Base-by-base conservation (phyloP, 495 filamentous ascomycete genomes). In the Mytilinidion resinicola region DNA sequence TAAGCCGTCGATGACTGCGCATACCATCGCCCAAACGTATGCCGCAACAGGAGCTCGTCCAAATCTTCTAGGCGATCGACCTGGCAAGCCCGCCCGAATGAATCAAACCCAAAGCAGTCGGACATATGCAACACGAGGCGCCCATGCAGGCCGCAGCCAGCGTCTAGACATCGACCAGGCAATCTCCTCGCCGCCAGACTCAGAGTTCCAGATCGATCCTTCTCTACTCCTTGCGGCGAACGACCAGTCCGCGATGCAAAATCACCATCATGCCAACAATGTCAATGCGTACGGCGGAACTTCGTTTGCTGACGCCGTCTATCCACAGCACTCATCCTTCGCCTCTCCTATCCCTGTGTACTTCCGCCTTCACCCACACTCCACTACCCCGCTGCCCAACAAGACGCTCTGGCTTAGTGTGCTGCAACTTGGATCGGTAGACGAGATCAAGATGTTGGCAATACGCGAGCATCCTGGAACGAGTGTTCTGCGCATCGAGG, bases 121-220 rank as follows among this genome's bases (percentile, higher is more conserved):
- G 2, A 42, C 11, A 17, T 14, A 12, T 12, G 12, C 11, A 25
- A 21, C 46, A 2, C 46, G 25, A 14, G 12, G 37, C 9, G 19
- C 20, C 6, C 21, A 37, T 14, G 25, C 20, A 38, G 33, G 11
- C 34, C 14, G 37, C 6, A 53, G 17, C 10, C 25, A 39, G 9
- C 51, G 17, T 9, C 38, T 53, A 43, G 20, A n/a, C 14, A 21
- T n/a, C 6, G 30, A 36, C 15, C 51, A 37, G 10, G 25, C 25
- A 41, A 15, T 35, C 9, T 39, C 48, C 5, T 36, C 11, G 30
- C 21, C 52, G 10, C 25, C 56, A 15, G 78, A 84, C 61, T 36
- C 56, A 21, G 78, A 84, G 60, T 75, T 86, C 71, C 84, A 86
- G 64, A 86, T 88, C 62, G 85, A 87, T 67, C 85, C 85, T 9